Base-by-base conservation (phyloP, 2,329 filamentous ascomycete species). In the Raffaelea arxii region DNA sequence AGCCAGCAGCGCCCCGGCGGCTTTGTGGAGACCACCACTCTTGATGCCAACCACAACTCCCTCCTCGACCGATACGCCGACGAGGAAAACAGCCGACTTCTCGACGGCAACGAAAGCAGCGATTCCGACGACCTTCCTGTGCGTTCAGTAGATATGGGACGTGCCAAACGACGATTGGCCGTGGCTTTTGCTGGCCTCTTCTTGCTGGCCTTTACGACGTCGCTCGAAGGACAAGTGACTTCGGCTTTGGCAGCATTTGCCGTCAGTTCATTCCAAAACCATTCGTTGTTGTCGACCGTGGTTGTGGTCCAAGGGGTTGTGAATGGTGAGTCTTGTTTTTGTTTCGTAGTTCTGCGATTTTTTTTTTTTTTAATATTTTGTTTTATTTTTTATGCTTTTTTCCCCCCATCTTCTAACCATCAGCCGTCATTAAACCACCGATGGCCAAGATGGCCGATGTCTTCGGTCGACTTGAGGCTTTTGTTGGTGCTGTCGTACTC, bases 211-310 rank as follows among this genome's bases (percentile, higher is more conserved):
- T 82, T 78, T 54, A 73, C 75, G 42, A 82, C 78, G 6, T 84
- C 79, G n/a, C 68, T 84, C 18, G 80, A 84, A 59, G 71, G 72
- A 16, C 80, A 84, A 57, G 78, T 77, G 9, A 79, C 79, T 2
- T 71, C 70, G 44, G 73, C 77, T 9, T 63, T 84, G 44, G 69
- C 74, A 2, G 73, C 76, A 21, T 84, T 78, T 64, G 79, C 80
- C 4, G 81, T 79, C 4, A 81, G 77, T 55, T 72, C 77, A 0
- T 84, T 82, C 57, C 67, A 69, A 41, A 71, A 73, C 45, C 80
- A 84, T 59, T 81, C 79, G 3, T 64, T 83, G 45, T 69, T 83
- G 37, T 78, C 80, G 16, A 83, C 79, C 0, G 75, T 84, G 22
- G 68, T 74, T 24, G 78, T 83, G 11, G 72, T 84, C 9, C 77